These are phyloP conservation scores for Ascodesmis nigricans DNA, from an alignment of 495 filamentous ascomycete species.

Conservation along the genomic window DNA sequence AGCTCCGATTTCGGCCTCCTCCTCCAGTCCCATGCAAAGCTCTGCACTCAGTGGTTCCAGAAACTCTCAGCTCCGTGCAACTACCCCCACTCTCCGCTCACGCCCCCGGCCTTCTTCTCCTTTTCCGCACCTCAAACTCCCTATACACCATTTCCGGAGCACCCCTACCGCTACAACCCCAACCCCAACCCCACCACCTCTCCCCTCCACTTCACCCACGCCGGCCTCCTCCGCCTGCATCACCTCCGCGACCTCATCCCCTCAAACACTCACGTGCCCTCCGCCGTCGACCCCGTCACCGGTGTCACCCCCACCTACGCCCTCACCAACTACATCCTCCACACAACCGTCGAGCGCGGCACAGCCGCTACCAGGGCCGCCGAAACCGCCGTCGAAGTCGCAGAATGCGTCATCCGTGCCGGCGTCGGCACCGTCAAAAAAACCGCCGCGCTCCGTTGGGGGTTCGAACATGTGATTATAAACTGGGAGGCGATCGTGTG, in stretches of 20 bases:
- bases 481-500: slow-evolving; percentile 2
- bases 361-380: slow-evolving; percentile 2
- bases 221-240: slow-evolving; percentile 2
- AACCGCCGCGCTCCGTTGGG: slow-evolving; percentile 4
- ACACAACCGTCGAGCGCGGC: not conserved
- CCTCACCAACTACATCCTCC: slow-evolving; percentile 1
- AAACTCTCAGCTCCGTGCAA: not conserved
- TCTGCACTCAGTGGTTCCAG: not conserved
- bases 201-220: slow-evolving; percentile 1
- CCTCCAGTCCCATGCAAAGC: not conserved
- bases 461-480: slow-evolving; percentile 3
- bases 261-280: slow-evolving; percentile 1
- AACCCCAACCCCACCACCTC: not conserved
- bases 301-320: slow-evolving; percentile 3
- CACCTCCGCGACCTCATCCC: slow-evolving; percentile 4
- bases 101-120: not conserved
- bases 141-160: no score
- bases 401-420: slow-evolving; percentile 3
- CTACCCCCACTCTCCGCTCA: not conserved
- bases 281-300: not conserved
- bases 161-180: slow-evolving; percentile 4
- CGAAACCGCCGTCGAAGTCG: slow-evolving; percentile 2
- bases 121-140: no score
- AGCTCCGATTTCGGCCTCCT: slow-evolving; percentile 1
- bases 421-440: slow-evolving; percentile 2